These are phyloP conservation scores for Aspergillus sp. DNA, from an alignment of 2,329 filamentous ascomycete species.

Conservation along the genomic window DNA sequence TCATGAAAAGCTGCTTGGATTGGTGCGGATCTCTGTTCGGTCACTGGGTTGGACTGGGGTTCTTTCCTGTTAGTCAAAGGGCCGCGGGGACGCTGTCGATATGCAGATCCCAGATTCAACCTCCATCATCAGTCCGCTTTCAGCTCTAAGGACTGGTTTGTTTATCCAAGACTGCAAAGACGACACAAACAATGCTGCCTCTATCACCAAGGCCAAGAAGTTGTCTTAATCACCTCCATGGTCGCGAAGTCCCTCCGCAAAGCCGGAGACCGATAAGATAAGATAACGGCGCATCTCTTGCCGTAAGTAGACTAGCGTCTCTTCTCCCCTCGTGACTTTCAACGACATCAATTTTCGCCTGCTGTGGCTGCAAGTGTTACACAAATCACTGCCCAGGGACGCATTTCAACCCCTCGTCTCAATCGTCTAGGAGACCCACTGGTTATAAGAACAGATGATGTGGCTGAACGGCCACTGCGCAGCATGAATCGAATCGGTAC, in stretches of 20 bases:
- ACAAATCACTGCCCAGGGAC: no score
- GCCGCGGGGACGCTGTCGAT: not conserved
- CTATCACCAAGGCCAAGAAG: not conserved
- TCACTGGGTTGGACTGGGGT: no score
- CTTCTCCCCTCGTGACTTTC: not conserved
- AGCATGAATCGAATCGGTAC: not conserved
- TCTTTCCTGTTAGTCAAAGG: no score
- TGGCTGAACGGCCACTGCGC: not conserved
- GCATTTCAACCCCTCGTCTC: not conserved
- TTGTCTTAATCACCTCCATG: not conserved
- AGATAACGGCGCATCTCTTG: conserved; percentile 2
- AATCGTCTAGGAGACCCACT: not conserved
- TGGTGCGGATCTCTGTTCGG: no score
- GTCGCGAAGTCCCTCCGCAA: not conserved
- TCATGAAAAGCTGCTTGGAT: no score
- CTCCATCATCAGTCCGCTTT: no score
- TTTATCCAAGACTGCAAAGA: no score
- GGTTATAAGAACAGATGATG: not conserved
- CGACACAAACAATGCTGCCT: no score
- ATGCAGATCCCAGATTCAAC: not conserved
- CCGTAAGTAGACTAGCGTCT: not conserved
- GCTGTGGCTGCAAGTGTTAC: no score
- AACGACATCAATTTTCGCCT: not conserved
- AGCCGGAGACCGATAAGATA: not conserved
- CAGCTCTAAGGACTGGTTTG: no score